These are phyloP conservation scores for Yamadazyma insecticola DNA, from an alignment of 805 yeast species.

Conservation along the genomic window DNA sequence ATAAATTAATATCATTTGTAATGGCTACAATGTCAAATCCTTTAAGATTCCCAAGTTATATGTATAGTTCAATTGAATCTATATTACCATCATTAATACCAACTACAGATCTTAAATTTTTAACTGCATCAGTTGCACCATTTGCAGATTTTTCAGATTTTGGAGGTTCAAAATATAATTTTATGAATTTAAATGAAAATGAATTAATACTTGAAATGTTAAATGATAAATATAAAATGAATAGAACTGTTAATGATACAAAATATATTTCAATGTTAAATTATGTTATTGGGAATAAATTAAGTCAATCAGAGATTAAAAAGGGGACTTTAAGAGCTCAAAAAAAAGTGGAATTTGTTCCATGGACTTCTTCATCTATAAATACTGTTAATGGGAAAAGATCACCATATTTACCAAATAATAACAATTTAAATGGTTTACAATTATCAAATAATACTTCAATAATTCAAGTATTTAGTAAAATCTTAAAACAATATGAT, in stretches of 20 bases:
- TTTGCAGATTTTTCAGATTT: constrained; percentile 46
- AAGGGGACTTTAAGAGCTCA: constrained; percentile 63
- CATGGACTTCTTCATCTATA: constrained; percentile 78
- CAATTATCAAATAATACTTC: constrained; percentile 83
- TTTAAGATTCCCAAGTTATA: constrained; percentile 84
- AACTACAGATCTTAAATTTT: constrained; percentile 63
- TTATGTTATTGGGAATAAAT: constrained; percentile 55
- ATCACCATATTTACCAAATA: constrained; percentile 53
- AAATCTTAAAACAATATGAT: constrained; percentile 74
- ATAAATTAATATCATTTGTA: constrained; percentile 80
- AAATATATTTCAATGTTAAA: constrained; percentile 67
- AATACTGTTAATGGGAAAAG: constrained; percentile 74
- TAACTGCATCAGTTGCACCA: constrained; percentile 38
- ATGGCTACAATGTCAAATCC: constrained; percentile 85
- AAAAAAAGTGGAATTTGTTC: constrained; percentile 69
- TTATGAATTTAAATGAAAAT: constrained; percentile 69
- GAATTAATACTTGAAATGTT: constrained; percentile 81
- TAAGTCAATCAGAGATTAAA: constrained; percentile 67
- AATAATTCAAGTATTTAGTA: constrained; percentile 59
- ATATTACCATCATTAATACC: constrained; percentile 81
- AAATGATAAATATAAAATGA: constrained; percentile 75
- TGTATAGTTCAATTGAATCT: constrained; percentile 81
- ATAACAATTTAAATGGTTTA: constrained; percentile 59
- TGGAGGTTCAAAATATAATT: constrained; percentile 18
- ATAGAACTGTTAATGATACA: constrained; percentile 39